These are phyloP conservation scores for Saprolegnia diclina DNA, from an alignment of 352 stramenopile species.

Conservation along the genomic window DNA sequence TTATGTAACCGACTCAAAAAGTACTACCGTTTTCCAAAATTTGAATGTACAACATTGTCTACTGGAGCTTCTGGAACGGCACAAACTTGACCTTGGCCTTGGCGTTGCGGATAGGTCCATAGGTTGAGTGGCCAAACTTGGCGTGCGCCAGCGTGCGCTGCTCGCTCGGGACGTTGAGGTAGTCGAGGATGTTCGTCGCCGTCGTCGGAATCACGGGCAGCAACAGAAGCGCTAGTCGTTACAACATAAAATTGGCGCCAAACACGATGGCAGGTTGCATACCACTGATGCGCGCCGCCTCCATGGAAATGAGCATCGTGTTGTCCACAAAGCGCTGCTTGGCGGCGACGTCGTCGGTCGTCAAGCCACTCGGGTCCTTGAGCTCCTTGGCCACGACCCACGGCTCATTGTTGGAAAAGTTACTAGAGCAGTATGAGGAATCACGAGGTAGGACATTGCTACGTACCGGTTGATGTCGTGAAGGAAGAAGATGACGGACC, in stretches of 20 bases:
- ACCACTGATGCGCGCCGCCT: conserved; percentile 64
- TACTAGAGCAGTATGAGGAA: no score
- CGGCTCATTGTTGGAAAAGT: conserved; percentile 73
- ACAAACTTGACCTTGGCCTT: conserved; percentile 27
- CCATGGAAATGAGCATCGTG: conserved; percentile 65
- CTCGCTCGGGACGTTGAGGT: conserved; percentile 45
- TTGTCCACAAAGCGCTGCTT: conserved; percentile 50
- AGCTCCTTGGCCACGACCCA: conserved; percentile 72
- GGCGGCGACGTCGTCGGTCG: conserved; percentile 34
- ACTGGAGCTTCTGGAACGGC: conserved; percentile 21
- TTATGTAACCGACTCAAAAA: conserved; percentile 39
- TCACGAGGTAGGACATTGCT: no score
- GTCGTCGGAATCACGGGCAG: conserved; percentile 59
- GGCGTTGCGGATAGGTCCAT: conserved; percentile 14
- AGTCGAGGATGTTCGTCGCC: conserved; percentile 60
- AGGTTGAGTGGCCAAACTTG: conserved; percentile 31
- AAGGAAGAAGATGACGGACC: conserved; percentile 74
- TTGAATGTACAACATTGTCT: no score
- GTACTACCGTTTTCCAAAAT: background rate
- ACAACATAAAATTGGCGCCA: background rate
- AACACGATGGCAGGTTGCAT: conserved; percentile 23
- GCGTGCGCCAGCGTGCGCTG: conserved; percentile 51
- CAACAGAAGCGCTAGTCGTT: conserved; percentile 56
- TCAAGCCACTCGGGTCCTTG: conserved; percentile 28
- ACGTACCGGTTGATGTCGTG: conserved; percentile 70